Evolutionary conservation across 306 rosid genomes (phyloP), one percentile per base, ranked within the genome.

Genomic region (Sesbania bispinosa): DNA sequence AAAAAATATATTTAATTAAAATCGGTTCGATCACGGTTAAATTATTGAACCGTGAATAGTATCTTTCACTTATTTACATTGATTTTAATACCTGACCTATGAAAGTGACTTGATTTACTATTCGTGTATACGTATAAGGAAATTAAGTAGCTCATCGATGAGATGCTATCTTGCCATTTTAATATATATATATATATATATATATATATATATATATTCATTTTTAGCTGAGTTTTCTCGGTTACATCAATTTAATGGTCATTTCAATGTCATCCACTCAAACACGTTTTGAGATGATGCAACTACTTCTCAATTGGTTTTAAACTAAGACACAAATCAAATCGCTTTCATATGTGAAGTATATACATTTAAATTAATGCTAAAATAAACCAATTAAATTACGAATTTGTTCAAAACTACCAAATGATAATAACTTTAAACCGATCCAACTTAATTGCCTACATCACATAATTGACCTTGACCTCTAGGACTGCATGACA

Each of bases 241-340:
- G 38, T 73, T 50, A 59, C n/a, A 65, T 79, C 57, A 36, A 55
- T 36, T 47, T 79, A 9, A 63, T 16, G n/a, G 7, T 26, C 23
- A n/a, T 51, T 71, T 71, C 43, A 46, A 19, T 48, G 50, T 10
- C 13, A 29, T 41, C 47, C 29, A 9, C 33, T 32, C 18, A 35
- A 45, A 27, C 27, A 69, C 5, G 15, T 14, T 23, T 21, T 23
- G 6, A 21, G 30, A 53, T 42, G 73, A 75, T 30, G 67, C 66
- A 27, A 75, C 65, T n/a, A 41, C 11, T 18, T 75, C 18, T 52
- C 35, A 0, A 41, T 55, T 65, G 60, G 29, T 54, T 43, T 14
- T 50, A 32, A 42, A 66, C 21, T 9, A 6, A 53, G 38, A 75
- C 38, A 11, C 15, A 27, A 20, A 33, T 74, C 18, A 54, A 43